Evolutionary conservation across 768 basidiomycete genomes (phyloP), one percentile per base, ranked within the genome.

Genomic region (Xerocomus potaroensis): DNA sequence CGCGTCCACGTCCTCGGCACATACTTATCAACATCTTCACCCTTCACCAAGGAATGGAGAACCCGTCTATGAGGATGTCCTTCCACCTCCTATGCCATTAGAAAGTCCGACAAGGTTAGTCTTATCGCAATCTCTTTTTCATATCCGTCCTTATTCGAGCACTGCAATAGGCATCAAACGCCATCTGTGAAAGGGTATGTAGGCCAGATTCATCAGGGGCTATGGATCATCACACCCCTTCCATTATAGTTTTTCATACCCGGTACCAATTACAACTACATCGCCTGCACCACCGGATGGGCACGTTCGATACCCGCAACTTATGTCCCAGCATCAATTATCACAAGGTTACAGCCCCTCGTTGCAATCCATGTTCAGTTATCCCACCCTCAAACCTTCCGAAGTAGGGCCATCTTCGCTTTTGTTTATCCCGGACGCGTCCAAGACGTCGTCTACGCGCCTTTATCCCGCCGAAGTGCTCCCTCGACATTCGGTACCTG

Each of bases 281-380:
- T 79, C 83, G 4, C 72, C 79, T n/a, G 77, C 81, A 14, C 71
- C 73, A 5, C 71, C 74, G 29, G 66, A 72, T 15, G 67, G 70
- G 14, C 59, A 69, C 16, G 66, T 83, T 44, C 73, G 73, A 27
- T 87, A 86, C 56, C 86, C 87, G 1, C 71, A 78, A 14, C 76
- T 90, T 27, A 91, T 91, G 88, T 81, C 83, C 1, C 77, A 78
- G 46, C 89, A 91, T 48, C 88, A 91, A 63, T 75, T 80, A 46
- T 74, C 68, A 41, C 88, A 91, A 58, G 88, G 88, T 31, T 91
- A 91, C 58, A 76, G 75, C 21, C 87, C 87, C 1, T 88, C 85
- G 5, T 63, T 83, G n/a, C 77, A 78, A 45, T 87, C 85, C 19
- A 89, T 87, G 84, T 88, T 87, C 62, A 49, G 60, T 59, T 64